Base-by-base conservation (phyloP, 2,329 filamentous ascomycete genomes). In the Epichloe glyceriae region DNA sequence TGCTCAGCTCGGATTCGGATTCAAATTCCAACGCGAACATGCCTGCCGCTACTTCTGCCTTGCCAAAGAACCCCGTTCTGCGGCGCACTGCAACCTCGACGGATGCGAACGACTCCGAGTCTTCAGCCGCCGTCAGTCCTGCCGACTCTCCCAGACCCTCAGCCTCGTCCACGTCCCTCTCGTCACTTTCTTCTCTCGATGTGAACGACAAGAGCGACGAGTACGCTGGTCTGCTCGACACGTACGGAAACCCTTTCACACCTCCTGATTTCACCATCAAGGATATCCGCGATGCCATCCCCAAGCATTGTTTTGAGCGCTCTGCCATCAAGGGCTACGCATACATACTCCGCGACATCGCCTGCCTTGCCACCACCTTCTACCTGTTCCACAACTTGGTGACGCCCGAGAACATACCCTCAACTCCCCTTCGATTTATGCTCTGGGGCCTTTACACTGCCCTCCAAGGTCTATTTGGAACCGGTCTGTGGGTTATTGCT, bases 211-310 rank as follows among this genome's bases (percentile, higher is more conserved):
- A 61, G 58, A 66, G 70, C 56, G 50, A 62, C 50, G 56, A 58
- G 58, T 82, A 78, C 59, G 80, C 79, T 61, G 80, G 83, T 67
- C 79, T 98, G 59, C 63, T 93, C 57, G 90, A 98, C 72, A 91
- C 88, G 12, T 93, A 95, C 67, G 93, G 93, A 70, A 95, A 97
- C 70, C 79, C 89, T 63, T 98, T 98, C 74, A 76, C 88, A 69
- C 78, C 95, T 52, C 93, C 93, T 59, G 85, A 97, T 71, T 98
- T 86, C 75, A 95, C 89, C 65, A 95, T 98, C 78, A 95, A 95
- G 77, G 81, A 98, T 66, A 91, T 98, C 66, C 85, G 88, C 63
- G 86, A 95, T 72, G 93, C 93, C 67, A 98, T 98, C 60, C 93
- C 93, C 57, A 88, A 90, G 71, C 93, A 96, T 78, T 98, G 93